Conservation (phyloP, 129 eudicot genomes). For the Chrysanthemum makinoi region DNA sequence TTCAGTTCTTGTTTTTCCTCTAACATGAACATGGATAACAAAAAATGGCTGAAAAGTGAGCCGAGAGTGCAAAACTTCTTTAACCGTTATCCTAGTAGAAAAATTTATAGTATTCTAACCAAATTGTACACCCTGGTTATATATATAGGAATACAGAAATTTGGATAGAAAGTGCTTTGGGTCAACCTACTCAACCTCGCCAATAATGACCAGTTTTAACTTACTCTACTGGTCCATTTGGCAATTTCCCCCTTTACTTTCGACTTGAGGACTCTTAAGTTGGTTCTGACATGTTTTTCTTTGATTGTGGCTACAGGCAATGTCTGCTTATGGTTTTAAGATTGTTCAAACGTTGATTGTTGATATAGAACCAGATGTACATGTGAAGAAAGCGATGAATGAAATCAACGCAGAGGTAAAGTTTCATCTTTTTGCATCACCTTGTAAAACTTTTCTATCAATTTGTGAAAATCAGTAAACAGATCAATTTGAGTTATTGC, state of each 20-base stretch:
- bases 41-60: too few species aligned
- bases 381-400: conserved; percentile 95
- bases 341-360: conserved; percentile 11
- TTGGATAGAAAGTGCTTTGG: too few species aligned
- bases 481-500: not conserved
- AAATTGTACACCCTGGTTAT: too few species aligned
- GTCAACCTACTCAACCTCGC: too few species aligned
- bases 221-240: too few species aligned
- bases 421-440: not conserved
- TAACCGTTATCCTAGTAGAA: too few species aligned
- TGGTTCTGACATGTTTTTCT: not conserved
- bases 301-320: conserved; percentile 11
- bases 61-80: too few species aligned
- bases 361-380: conserved; percentile 25
- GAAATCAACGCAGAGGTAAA: conserved; percentile 91
- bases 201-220: too few species aligned
- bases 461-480: not conserved
- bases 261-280: not conserved
- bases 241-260: not conserved
- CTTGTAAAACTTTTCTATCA: too few species aligned
- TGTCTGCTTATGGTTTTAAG: conserved; percentile 8
- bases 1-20: not conserved
- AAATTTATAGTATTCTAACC: too few species aligned
- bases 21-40: too few species aligned
- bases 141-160: too few species aligned